Conservation (phyloP, 306 rosid species). For the Alnus glutinosa region DNA sequence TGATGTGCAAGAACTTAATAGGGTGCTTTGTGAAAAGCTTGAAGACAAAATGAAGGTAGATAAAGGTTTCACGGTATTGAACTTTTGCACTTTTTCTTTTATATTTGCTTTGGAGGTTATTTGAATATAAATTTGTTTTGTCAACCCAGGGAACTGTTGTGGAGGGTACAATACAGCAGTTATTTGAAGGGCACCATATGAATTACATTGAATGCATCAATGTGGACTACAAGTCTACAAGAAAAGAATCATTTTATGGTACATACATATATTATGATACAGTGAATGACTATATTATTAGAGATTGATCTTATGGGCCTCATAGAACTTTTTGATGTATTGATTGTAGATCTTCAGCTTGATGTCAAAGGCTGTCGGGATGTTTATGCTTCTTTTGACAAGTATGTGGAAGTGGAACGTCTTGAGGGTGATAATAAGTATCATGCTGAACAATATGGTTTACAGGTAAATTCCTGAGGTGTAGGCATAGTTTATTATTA, state of each 20-base stretch:
- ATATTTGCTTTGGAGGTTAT: slow-evolving; percentile 16
- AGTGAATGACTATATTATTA: slow-evolving; percentile 3
- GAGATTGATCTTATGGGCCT: not conserved
- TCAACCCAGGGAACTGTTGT: slow-evolving; percentile 88
- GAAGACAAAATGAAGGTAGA: slow-evolving; percentile 97
- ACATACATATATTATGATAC: slow-evolving; percentile 33
- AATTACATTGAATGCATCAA: slow-evolving; percentile 89
- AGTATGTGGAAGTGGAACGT: slow-evolving; percentile 88
- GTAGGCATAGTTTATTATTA: not conserved
- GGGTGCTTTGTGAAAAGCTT: slow-evolving; percentile 93
- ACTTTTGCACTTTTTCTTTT: slow-evolving; percentile 16
- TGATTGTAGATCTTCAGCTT: slow-evolving; percentile 78
- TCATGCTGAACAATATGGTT: slow-evolving; percentile 82
- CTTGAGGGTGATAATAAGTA: slow-evolving; percentile 96
- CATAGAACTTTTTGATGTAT: slow-evolving; percentile 4
- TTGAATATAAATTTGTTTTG: not conserved
- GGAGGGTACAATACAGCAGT: slow-evolving; percentile 90
- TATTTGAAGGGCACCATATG: slow-evolving; percentile 98
- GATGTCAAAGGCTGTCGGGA: slow-evolving; percentile 94
- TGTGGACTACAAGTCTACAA: slow-evolving; percentile 86
- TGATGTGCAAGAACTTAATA: slow-evolving; percentile 94
- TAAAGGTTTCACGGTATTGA: slow-evolving; percentile 15
- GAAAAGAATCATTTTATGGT: slow-evolving; percentile 98
- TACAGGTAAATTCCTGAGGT: slow-evolving; percentile 57
- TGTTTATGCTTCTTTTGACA: slow-evolving; percentile 93